Conservation (phyloP, 352 stramenopile genomes). For the Phytopythium montanum region DNA sequence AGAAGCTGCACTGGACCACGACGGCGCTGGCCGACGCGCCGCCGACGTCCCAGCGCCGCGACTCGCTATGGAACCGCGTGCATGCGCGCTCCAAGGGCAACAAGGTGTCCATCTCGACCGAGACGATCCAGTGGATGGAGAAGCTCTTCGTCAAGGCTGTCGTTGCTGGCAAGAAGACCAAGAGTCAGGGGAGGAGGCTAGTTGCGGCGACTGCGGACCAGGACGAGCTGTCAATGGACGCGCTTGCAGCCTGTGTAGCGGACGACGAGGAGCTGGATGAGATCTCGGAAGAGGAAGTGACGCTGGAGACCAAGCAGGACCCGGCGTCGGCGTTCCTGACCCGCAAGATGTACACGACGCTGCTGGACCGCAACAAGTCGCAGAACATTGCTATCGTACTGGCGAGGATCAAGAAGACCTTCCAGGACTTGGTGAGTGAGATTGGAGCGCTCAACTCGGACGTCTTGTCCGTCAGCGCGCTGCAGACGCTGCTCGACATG, state of each 20-base stretch:
- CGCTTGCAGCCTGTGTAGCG: not conserved
- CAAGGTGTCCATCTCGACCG: constrained; percentile 45
- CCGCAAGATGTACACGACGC: constrained; percentile 51
- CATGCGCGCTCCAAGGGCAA: constrained; percentile 21
- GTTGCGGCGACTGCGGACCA: not conserved
- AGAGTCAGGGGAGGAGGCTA: constrained; percentile 1
- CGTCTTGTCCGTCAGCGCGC: constrained; percentile 57
- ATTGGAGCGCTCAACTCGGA: constrained; percentile 62
- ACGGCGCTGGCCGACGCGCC: constrained; percentile 34
- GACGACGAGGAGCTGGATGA: constrained; percentile 2
- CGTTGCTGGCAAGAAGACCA: constrained; percentile 16
- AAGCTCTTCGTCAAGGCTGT: constrained; percentile 69
- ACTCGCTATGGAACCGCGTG: constrained; percentile 52
- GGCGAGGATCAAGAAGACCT: constrained; percentile 62
- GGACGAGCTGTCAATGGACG: not conserved
- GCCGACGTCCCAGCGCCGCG: constrained; percentile 18
- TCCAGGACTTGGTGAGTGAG: constrained; percentile 52
- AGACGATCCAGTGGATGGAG: constrained; percentile 64
- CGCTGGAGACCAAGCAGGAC: constrained; percentile 17
- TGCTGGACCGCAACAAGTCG: constrained; percentile 83
- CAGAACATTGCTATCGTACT: constrained; percentile 83
- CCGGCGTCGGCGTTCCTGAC: constrained; percentile 24
- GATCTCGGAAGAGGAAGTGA: not conserved
- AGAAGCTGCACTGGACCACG: constrained; percentile 77
- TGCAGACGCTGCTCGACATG: constrained; percentile 80